A percentile compares a stretch with the other conserved stretches of the same genome.
Conservation (phyloP, 2,329 filamentous ascomycete species). For the Penicillium sp. region DNA sequence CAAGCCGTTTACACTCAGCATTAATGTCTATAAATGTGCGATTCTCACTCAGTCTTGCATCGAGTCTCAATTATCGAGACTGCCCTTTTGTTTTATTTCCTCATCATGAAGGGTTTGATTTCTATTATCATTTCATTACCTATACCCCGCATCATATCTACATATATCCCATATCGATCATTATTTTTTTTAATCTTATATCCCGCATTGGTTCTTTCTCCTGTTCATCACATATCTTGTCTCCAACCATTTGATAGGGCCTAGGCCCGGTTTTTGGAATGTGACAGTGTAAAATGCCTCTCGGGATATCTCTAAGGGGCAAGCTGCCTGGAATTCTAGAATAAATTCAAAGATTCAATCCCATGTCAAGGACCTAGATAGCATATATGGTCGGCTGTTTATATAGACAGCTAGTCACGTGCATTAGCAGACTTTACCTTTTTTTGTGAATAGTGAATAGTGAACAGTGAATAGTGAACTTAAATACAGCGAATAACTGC, state of each 20-base stretch:
- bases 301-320: too few species aligned
- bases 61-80: background rate
- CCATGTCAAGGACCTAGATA: too few species aligned
- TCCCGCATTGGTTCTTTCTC: slow-evolving; percentile 8
- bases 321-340: too few species aligned
- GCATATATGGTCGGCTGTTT: too few species aligned
- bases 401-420: too few species aligned
- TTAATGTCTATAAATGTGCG: background rate
- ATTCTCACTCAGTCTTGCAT: background rate
- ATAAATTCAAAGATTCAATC: too few species aligned
- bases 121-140: background rate
- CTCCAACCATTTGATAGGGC: background rate
- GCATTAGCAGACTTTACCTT: too few species aligned
- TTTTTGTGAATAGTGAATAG: too few species aligned
- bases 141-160: slow-evolving; percentile 2
- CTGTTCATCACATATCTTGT: background rate
- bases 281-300: background rate
- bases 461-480: too few species aligned
- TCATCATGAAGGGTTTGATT: slow-evolving; percentile 9
- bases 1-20: background rate
- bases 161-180: background rate
- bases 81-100: background rate
- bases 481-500: too few species aligned
- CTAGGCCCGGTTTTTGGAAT: background rate
- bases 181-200: slow-evolving; percentile 7